A percentile compares a stretch with the other conserved stretches of the same genome.
Evolutionary conservation across 768 basidiomycete species (phyloP).

Genomic region (Leucogyrophana mollusca): DNA sequence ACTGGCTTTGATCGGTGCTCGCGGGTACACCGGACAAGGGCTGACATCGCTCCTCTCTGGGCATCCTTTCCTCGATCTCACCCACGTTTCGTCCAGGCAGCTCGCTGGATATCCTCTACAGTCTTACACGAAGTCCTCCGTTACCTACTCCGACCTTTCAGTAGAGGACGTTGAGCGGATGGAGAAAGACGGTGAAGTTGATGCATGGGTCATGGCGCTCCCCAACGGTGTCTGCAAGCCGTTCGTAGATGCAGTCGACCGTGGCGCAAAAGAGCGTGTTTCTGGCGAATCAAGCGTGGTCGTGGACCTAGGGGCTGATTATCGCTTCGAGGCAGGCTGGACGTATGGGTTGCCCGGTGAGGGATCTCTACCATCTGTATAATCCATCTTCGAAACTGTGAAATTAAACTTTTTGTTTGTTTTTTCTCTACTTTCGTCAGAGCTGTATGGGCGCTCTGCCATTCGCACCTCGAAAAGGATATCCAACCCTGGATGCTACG

Average conservation of each 20-base stretch:
- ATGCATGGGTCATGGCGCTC: conserved; percentile 98
- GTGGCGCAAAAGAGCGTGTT: conserved; percentile 58
- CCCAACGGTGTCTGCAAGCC: conserved; percentile 98
- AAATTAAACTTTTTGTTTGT: conserved; percentile 34
- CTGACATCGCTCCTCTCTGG: conserved; percentile 79
- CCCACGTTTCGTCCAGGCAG: conserved; percentile 97
- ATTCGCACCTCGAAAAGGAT: conserved; percentile 79
- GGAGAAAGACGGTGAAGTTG: conserved; percentile 88
- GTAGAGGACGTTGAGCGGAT: conserved; percentile 77
- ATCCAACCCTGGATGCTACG: conserved; percentile 97
- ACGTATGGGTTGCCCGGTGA: conserved; percentile 99
- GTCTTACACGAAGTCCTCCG: conserved; percentile 72
- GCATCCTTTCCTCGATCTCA: conserved; percentile 87
- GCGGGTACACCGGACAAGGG: conserved; percentile 94
- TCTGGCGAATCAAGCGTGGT: conserved; percentile 65
- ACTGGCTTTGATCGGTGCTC: conserved; percentile 92
- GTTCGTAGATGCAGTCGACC: conserved; percentile 92
- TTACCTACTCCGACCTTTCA: conserved; percentile 82
- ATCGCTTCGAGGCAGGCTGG: conserved; percentile 93
- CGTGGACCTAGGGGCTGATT: conserved; percentile 93
- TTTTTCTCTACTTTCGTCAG: conserved; percentile 41
- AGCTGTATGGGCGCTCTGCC: conserved; percentile 76
- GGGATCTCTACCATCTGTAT: conserved; percentile 45
- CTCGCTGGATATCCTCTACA: conserved; percentile 79
- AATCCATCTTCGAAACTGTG: conserved; percentile 32